Conservation (phyloP, 2,329 filamentous ascomycete species). For the Tolypocladium endophyticum region DNA sequence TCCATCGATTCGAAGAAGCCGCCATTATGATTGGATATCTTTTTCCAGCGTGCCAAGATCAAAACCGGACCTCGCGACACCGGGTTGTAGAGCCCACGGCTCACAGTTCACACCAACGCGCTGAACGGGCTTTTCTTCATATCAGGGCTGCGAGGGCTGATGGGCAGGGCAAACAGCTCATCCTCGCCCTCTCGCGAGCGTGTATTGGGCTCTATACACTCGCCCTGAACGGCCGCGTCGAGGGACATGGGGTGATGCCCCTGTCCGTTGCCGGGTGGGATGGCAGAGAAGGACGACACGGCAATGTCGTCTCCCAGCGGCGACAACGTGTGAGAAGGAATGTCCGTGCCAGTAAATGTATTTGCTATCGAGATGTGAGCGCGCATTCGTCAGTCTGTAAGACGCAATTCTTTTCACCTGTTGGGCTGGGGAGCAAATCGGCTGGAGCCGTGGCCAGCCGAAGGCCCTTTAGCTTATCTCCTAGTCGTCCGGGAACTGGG, state of each 20-base stretch:
- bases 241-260: conserved; percentile 21
- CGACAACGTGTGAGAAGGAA: conserved; percentile 21
- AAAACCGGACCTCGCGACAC: no score
- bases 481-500: conserved; percentile 56
- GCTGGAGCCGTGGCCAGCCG: conserved; percentile 64
- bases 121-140: conserved; percentile 77
- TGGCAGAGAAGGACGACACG: conserved; percentile 23
- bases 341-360: conserved; percentile 21
- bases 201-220: conserved; percentile 8
- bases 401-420: conserved; percentile 27
- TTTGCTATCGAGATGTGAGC: conserved; percentile 15
- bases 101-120: conserved; percentile 13
- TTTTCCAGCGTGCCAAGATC: no score
- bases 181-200: conserved; percentile 42
- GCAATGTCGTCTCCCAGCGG: conserved; percentile 21
- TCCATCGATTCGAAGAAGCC: not conserved
- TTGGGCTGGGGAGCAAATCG: conserved; percentile 44
- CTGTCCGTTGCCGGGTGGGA: conserved; percentile 11
- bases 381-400: not conserved
- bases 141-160: conserved; percentile 79
- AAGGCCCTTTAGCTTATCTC: conserved; percentile 70
- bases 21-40: not conserved
- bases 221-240: conserved; percentile 18
- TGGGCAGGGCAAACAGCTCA: conserved; percentile 75
- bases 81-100: not conserved